Percentiles rank a stretch among this genome's conserved stretches.
phyloP scores from a whole-genome alignment of 1,284 basidiomycete genomes.

The Microstroma glucosiphilum region DNA sequence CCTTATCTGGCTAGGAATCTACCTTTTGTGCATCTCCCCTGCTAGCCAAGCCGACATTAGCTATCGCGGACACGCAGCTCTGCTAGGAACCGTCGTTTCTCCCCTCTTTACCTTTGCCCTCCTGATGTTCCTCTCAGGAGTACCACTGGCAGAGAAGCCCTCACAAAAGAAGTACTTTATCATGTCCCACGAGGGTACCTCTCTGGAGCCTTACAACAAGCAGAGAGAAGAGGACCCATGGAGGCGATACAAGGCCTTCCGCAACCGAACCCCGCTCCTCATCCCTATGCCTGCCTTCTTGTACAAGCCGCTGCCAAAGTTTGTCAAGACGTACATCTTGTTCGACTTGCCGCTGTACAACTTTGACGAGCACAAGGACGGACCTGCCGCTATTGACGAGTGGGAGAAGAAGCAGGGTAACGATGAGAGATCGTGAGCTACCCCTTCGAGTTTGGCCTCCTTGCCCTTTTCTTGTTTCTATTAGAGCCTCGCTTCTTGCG shows the following conservation, averaged over 20 bases:
- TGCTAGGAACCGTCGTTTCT: slow-evolving; percentile 37
- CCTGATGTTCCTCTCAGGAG: slow-evolving; percentile 58
- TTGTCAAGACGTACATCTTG: slow-evolving; percentile 60
- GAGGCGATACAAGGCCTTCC: slow-evolving; percentile 36
- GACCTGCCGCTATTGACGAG: slow-evolving; percentile 19
- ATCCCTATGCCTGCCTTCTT: slow-evolving; percentile 62
- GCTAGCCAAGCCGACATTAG: slow-evolving; percentile 13
- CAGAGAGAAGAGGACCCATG: slow-evolving; percentile 39
- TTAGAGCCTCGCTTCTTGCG: too few relatives aligned
- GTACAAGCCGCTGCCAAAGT: slow-evolving; percentile 59
- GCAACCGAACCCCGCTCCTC: slow-evolving; percentile 60
- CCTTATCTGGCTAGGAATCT: slow-evolving; percentile 49
- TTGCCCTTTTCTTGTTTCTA: too few relatives aligned
- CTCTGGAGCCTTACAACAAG: slow-evolving; percentile 22
- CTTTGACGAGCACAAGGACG: slow-evolving; percentile 42
- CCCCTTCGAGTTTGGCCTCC: too few relatives aligned
- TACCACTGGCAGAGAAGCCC: slow-evolving; percentile 69
- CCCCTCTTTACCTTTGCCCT: slow-evolving; percentile 43
- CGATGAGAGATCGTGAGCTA: not conserved
- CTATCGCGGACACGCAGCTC: slow-evolving; percentile 22
- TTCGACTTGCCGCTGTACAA: slow-evolving; percentile 55
- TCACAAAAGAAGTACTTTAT: slow-evolving; percentile 64
- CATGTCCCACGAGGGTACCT: slow-evolving; percentile 54
- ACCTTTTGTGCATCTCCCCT: slow-evolving; percentile 23
- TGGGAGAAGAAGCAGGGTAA: slow-evolving; percentile 1